Evolutionary conservation across 768 basidiomycete genomes (phyloP).

Genomic region (Leccinum incarnatum): DNA sequence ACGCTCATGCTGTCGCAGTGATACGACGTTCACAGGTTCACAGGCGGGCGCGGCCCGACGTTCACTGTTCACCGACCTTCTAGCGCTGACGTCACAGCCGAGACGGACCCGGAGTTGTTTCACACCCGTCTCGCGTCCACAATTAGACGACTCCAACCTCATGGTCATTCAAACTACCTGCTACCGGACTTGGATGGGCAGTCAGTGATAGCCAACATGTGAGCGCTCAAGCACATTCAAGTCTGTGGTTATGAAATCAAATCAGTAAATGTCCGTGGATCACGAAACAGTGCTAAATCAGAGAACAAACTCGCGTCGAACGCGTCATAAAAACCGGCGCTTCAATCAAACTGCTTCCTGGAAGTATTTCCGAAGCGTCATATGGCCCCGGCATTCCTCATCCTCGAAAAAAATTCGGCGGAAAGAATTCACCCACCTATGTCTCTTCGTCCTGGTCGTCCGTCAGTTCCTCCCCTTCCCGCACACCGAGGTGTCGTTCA

Average conservation of each 20-base stretch:
- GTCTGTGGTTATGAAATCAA: not conserved
- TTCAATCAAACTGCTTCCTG: constrained; percentile 25
- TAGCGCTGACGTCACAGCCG: not conserved
- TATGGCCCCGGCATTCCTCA: constrained; percentile 79
- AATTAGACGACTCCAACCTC: not conserved
- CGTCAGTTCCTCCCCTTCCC: constrained; percentile 83
- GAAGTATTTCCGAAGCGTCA: constrained; percentile 56
- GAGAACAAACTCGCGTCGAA: constrained; percentile 16
- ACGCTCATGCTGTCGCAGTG: not conserved
- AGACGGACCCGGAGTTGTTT: not conserved
- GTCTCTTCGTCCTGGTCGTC: constrained; percentile 61
- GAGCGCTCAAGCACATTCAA: not conserved
- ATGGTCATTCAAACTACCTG: not conserved
- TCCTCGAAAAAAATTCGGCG: constrained; percentile 28
- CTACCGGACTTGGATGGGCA: not conserved
- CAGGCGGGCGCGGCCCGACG: not conserved
- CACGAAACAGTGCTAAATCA: constrained; percentile 11
- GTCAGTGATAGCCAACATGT: not conserved
- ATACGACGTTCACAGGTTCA: not conserved
- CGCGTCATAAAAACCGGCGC: constrained; percentile 18
- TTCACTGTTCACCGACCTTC: not conserved
- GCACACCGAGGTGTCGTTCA: constrained; percentile 57
- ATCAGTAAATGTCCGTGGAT: constrained; percentile 7
- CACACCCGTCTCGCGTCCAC: not conserved
- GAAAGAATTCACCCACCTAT: constrained; percentile 12